Evolutionary conservation across 1,284 basidiomycete species (phyloP).

Genomic region (Cerioporus squamosus): DNA sequence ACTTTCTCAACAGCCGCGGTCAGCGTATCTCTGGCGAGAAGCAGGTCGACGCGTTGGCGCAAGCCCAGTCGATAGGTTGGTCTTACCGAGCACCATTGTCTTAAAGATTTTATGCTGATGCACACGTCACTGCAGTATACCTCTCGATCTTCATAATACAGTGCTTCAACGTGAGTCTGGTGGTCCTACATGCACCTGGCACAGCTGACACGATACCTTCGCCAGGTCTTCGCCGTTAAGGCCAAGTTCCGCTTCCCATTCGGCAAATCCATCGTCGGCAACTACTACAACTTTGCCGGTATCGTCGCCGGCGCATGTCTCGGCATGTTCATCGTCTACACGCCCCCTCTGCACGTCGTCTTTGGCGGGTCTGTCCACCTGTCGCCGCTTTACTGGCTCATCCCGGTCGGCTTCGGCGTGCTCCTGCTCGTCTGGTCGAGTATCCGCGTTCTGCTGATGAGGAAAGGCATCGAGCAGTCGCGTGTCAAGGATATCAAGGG

Average conservation of each 20-base stretch:
- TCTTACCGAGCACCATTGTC: background rate
- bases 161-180: conserved; percentile 62
- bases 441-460: conserved; percentile 57
- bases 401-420: conserved; percentile 64
- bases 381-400: conserved; percentile 70
- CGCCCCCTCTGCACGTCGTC: conserved; percentile 68
- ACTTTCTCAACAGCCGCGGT: conserved; percentile 60
- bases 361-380: conserved; percentile 64
- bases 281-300: conserved; percentile 69
- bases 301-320: conserved; percentile 64
- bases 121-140: conserved; percentile 46
- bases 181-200: background rate
- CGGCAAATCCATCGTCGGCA: conserved; percentile 57
- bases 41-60: conserved; percentile 61
- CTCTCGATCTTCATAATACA: conserved; percentile 70
- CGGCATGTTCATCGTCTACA: conserved; percentile 72
- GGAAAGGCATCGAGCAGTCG: conserved; percentile 57
- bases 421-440: conserved; percentile 64
- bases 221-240: conserved; percentile 69
- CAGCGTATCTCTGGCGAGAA: conserved; percentile 46
- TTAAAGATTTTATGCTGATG: background rate
- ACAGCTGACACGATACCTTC: background rate
- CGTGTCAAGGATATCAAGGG: conserved; percentile 69
- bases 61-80: conserved; percentile 65
- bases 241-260: conserved; percentile 67